Conservation (phyloP, 495 filamentous ascomycete species). For the Annulohypoxylon stygium region DNA sequence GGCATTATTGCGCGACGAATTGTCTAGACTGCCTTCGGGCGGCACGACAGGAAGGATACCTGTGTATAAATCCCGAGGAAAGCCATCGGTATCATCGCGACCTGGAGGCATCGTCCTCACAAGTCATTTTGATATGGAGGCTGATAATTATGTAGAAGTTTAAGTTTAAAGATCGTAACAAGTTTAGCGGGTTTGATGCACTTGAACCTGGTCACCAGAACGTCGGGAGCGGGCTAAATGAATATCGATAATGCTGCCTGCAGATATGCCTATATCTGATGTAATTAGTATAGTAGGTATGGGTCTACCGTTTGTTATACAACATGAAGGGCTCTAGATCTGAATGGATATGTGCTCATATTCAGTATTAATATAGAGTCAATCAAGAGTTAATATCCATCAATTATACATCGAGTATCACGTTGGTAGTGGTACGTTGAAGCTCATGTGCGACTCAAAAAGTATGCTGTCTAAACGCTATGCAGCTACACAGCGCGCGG, state of each 20-base stretch:
- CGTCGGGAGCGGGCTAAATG: not conserved
- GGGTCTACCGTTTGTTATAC: not conserved
- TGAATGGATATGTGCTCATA: not conserved
- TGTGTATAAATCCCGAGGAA: conserved; percentile 42
- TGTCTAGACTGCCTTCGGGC: conserved; percentile 53
- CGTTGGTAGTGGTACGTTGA: not conserved
- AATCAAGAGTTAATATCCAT: not conserved
- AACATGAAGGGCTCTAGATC: not conserved
- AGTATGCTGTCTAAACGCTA: not conserved
- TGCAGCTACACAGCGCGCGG: not conserved
- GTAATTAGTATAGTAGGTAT: not conserved
- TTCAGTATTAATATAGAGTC: not conserved
- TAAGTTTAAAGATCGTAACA: conserved; percentile 15
- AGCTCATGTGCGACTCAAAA: not conserved
- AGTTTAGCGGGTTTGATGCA: conserved; percentile 16
- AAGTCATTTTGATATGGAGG: conserved; percentile 45
- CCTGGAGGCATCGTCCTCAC: conserved; percentile 50
- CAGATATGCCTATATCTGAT: not conserved
- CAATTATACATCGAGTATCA: not conserved
- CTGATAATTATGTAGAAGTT: conserved; percentile 5
- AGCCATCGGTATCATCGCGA: conserved; percentile 46
- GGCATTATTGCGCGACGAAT: conserved; percentile 72
- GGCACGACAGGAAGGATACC: conserved; percentile 58
- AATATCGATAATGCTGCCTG: not conserved
- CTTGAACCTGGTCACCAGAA: conserved; percentile 27